phyloP scores from a whole-genome alignment of 257 asterid species.

The Solanum chilense region DNA sequence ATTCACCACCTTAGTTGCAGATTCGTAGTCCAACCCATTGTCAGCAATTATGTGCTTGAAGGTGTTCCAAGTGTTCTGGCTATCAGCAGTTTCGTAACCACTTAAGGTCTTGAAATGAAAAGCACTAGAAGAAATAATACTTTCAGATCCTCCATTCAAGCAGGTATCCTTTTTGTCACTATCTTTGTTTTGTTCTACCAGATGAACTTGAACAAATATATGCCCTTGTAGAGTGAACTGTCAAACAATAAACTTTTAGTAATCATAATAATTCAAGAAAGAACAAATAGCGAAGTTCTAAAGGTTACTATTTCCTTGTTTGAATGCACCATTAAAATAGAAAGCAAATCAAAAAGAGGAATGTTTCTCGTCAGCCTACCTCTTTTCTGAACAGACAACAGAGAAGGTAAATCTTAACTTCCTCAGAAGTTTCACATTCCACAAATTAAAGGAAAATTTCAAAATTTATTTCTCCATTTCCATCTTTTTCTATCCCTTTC shows the following conservation, averaged over 20 bases:
- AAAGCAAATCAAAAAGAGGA: too few species aligned
- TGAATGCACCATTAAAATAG: not conserved
- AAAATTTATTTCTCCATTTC: not conserved
- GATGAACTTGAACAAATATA: slow-evolving; percentile 75
- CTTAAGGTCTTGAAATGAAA: slow-evolving; percentile 51
- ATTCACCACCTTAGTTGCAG: slow-evolving; percentile 13
- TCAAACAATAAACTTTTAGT: not conserved
- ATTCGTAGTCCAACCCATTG: slow-evolving; percentile 22
- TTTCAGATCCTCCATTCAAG: slow-evolving; percentile 37
- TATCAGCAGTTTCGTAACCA: slow-evolving; percentile 81
- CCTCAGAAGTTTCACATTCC: not conserved
- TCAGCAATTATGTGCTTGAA: slow-evolving; percentile 35
- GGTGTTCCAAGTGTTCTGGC: slow-evolving; percentile 61
- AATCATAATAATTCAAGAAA: not conserved
- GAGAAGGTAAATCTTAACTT: not conserved
- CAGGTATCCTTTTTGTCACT: slow-evolving; percentile 16
- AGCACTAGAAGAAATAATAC: slow-evolving; percentile 14
- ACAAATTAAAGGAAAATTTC: not conserved
- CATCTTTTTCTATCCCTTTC: not conserved
- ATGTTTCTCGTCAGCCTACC: too few species aligned
- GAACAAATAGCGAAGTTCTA: not conserved
- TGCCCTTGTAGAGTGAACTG: slow-evolving; percentile 93
- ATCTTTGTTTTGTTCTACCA: slow-evolving; percentile 50
- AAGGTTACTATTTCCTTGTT: not conserved
- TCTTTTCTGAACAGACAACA: too few species aligned